Evolutionary conservation across 2,329 filamentous ascomycete species (phyloP).

Genomic region (Clarireedia homoeocarpa): DNA sequence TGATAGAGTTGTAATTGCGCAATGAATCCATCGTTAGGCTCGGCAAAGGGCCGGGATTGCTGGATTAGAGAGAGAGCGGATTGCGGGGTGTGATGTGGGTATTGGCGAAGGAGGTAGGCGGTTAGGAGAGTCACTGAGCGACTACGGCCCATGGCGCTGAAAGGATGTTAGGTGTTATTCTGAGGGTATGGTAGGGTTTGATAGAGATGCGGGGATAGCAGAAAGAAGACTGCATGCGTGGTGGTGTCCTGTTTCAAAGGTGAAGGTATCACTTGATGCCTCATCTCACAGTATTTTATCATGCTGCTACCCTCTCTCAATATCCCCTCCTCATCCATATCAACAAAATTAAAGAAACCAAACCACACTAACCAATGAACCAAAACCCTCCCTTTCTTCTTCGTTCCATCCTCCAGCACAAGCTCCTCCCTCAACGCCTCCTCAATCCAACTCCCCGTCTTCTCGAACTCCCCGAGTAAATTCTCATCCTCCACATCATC

Average conservation of each 20-base stretch:
- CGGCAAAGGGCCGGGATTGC: constrained; percentile 65
- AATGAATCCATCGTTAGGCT: constrained; percentile 91
- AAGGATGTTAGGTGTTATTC: constrained; percentile 13
- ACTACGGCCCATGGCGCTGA: constrained; percentile 91
- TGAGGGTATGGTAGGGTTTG: too few species aligned
- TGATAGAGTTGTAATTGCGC: constrained; percentile 80
- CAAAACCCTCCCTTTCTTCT: constrained; percentile 49
- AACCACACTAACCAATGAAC: constrained; percentile 58
- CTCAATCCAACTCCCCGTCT: constrained; percentile 76
- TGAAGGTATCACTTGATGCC: neutral
- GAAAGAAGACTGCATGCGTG: neutral
- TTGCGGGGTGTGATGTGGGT: constrained; percentile 37
- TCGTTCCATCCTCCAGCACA: constrained; percentile 37
- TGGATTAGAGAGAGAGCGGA: constrained; percentile 64
- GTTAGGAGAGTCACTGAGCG: constrained; percentile 78
- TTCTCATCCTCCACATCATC: constrained; percentile 90
- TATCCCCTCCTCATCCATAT: neutral
- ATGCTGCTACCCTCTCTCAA: neutral
- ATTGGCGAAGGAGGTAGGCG: constrained; percentile 73
- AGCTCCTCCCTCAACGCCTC: constrained; percentile 55
- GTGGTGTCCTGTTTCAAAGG: neutral
- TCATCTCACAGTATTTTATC: neutral
- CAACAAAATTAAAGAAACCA: constrained; percentile 12
- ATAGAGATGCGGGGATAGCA: neutral
- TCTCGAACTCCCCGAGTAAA: constrained; percentile 70